These are phyloP conservation scores for Erigeron canadensis DNA, from an alignment of 129 eudicot genomes.

Conservation along the genomic window DNA sequence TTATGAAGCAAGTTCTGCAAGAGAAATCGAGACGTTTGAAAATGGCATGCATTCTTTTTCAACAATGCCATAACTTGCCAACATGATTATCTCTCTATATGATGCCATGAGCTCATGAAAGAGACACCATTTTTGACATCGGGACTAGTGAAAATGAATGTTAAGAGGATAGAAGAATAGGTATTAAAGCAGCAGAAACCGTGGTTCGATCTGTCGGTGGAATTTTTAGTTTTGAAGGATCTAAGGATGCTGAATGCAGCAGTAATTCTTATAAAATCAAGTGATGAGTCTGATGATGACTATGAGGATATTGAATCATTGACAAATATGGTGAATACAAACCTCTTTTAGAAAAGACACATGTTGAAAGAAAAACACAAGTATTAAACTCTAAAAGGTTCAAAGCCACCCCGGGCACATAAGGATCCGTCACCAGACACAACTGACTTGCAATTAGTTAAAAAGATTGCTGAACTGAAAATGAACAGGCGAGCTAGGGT, in stretches of 20 bases:
- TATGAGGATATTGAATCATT: conserved; percentile 34
- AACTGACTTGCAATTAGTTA: conserved; percentile 59
- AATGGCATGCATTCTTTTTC: too few species aligned
- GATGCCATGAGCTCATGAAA: conserved; percentile 5
- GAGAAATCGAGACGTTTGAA: too few species aligned
- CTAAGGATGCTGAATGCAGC: conserved; percentile 33
- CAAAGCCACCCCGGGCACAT: conserved; percentile 85
- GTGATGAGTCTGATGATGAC: conserved; percentile 30
- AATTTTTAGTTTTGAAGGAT: conserved; percentile 41
- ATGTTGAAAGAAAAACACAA: conserved; percentile 47
- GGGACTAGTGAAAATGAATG: conserved; percentile 47
- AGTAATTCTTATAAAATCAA: conserved; percentile 27
- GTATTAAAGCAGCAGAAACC: conserved; percentile 38
- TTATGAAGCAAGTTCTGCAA: too few species aligned
- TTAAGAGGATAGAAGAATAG: conserved; percentile 33
- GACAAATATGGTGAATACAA: conserved; percentile 34
- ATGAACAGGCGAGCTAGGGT: conserved; percentile 69
- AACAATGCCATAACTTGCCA: too few species aligned
- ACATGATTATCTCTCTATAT: too few species aligned
- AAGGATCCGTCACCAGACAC: conserved; percentile 63
- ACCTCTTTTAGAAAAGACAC: conserved; percentile 44
- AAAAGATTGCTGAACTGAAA: conserved; percentile 69
- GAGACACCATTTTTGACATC: conserved; percentile 43
- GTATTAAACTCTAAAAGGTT: conserved; percentile 35
- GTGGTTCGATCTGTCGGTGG: conserved; percentile 39